These are phyloP conservation scores for Orbilia javanica DNA, from an alignment of 2,329 filamentous ascomycete species.

Conservation along the genomic window DNA sequence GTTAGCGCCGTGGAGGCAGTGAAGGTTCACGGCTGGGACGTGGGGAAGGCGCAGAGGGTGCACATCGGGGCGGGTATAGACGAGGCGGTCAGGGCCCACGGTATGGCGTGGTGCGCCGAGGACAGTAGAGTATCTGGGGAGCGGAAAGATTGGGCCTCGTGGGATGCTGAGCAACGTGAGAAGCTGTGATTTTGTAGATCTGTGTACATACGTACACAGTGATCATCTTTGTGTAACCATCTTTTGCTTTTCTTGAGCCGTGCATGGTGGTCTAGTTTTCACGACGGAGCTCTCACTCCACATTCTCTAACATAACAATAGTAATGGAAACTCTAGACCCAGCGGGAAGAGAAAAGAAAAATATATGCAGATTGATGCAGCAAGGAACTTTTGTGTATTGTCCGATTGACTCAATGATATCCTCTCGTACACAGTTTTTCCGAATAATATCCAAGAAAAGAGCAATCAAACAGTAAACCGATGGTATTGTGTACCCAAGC, in stretches of 20 bases:
- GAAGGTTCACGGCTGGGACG: conserved; percentile 76
- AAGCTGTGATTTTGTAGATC: conserved; percentile 1
- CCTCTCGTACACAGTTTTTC: conserved; percentile 35
- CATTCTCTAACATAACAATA: neutral
- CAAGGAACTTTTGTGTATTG: conserved; percentile 21
- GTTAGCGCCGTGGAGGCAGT: conserved; percentile 84
- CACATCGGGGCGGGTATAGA: conserved; percentile 78
- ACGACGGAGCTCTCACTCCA: neutral
- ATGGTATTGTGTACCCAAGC: conserved; percentile 25
- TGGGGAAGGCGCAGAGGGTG: conserved; percentile 78
- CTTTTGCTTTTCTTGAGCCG: conserved; percentile 6
- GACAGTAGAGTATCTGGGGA: conserved; percentile 66
- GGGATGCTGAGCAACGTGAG: conserved; percentile 44
- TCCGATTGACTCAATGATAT: conserved; percentile 24
- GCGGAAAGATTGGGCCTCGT: conserved; percentile 35
- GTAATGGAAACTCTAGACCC: neutral
- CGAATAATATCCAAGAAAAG: conserved; percentile 29
- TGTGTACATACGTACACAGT: neutral
- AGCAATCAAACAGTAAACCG: conserved; percentile 14
- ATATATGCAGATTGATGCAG: neutral
- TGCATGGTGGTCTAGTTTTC: neutral
- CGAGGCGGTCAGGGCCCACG: conserved; percentile 89
- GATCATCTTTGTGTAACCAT: conserved; percentile 1
- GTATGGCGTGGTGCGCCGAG: conserved; percentile 93
- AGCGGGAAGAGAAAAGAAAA: neutral